Evolutionary conservation across 768 basidiomycete genomes (phyloP), one percentile per base, ranked within the genome.

Genomic region (Phlebiopsis flavidoalba): DNA sequence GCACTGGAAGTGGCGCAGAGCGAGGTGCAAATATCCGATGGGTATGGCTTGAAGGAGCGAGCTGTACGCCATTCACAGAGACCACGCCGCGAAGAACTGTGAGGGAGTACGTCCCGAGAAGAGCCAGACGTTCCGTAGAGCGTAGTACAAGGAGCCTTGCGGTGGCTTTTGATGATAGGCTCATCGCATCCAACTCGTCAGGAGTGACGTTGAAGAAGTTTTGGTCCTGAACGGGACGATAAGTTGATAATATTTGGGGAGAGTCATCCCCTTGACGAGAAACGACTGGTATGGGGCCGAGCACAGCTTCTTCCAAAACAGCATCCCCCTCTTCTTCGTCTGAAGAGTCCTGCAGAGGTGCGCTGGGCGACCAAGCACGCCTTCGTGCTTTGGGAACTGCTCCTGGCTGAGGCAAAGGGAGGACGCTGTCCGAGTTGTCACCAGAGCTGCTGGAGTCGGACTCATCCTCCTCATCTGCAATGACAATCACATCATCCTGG

Each of bases 1-100:
- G 61, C 72, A 78, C 69, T 0, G 93, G 91, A 5, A 95, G 69
- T 0, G 93, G 91, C n/a, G 91, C 84, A 0, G 87, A 91, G 3
- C 83, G 79, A 0, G 94, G 92, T 0, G 92, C 89, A 67, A 85
- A 95, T 26, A 95, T 76, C 12, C 72, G 73, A 64, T 92, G 77
- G 5, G 65, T 59, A 2, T 58, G 67, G 1, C 65, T 49, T 1
- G 83, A 82, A 7, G 83, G 66, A 0, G 60, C 52, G 8, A 90
- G 67, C 0, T 72, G 74, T 11, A 82, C 77, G 2, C 89, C 90
- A n/a, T 79, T 76, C 0, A 93, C 52, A 2, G 76, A 73, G 55
- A 95, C 62, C 15, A 80, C 73, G 0, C 91, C 89, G 53, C 77
- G 82, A 4, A 95, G 68, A 24, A 94, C 80, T 0, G 78, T 77